Base-by-base conservation (phyloP, 2,329 filamentous ascomycete species). In the Trichoderma harzianum region DNA sequence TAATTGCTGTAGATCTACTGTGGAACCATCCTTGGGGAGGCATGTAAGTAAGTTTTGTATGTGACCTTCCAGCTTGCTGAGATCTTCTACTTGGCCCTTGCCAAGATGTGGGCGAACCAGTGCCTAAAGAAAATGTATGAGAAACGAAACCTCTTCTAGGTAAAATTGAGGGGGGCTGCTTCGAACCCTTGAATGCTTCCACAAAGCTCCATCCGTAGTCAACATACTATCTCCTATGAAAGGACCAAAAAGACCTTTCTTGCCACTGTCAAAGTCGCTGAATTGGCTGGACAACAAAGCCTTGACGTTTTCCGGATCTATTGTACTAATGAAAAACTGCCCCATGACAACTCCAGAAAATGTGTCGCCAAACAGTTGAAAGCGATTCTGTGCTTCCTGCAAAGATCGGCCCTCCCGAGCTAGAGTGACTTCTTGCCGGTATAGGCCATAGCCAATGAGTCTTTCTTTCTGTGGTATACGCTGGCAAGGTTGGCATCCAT, bases 221-320 rank as follows among this genome's bases (percentile, higher is more conserved):
- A 68, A 39, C 10, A 68, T 68, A 34, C 65, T 68, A 39, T 68
- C 24, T 16, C 65, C 65, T n/a, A 68, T 34, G 24, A 58, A 39
- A 18, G 32, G 65, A 11, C 65, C 65, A n/a, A 68, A 55, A 18
- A 58, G 47, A 6, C 28, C 18, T 26, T 68, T 39, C 47, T 58
- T 55, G 65, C 32, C 32, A 21, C 47, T 55, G 32, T 68, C 32
- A 11, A 57, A 68, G 28, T 39, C 30, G 1, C 21, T n/a, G 30
- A 68, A 68, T 28, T 43, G 65, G 5, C 18, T 57, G 0, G 51
- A 68, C 16, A 68, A 30, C 18, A 68, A n/a, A 7, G 53, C 51
- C 30, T 77, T 68, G 11, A 39, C 47, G 8, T 68, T 68, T 26
- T 68, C 65, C 18, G 39, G 34, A 32, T 68, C 65, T 18, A 55